Conservation (phyloP, 192 early-diverging fungal genomes). For the Paraglomus occultum region DNA sequence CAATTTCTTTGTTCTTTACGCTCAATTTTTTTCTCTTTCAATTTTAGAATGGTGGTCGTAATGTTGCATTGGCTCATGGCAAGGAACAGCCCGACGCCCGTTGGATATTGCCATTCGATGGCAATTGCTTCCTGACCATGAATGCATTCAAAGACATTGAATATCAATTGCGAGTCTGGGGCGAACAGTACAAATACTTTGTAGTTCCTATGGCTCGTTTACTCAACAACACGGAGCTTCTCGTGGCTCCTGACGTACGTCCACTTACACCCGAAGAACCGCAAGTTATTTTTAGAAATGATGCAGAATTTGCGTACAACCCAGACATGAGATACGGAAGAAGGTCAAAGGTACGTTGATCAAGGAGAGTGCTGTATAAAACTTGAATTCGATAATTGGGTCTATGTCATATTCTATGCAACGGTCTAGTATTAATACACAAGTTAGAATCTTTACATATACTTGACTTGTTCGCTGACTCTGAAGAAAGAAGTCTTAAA, state of each 20-base stretch:
- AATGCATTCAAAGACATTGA: conserved; percentile 53
- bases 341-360: conserved; percentile 50
- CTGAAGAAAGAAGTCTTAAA: too few species aligned
- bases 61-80: conserved; percentile 50
- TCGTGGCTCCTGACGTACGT: conserved; percentile 47
- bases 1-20: too few species aligned
- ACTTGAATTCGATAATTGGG: too few species aligned
- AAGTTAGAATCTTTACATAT: not conserved
- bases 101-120: conserved; percentile 63
- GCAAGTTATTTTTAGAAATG: conserved; percentile 56
- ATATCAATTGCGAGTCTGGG: conserved; percentile 40
- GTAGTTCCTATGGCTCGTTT: conserved; percentile 58
- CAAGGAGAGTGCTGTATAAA: too few species aligned
- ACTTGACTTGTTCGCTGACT: not conserved
- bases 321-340: conserved; percentile 59
- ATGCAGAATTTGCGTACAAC: conserved; percentile 52
- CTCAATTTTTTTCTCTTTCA: too few species aligned
- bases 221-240: conserved; percentile 50
- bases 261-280: conserved; percentile 59
- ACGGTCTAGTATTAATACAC: too few species aligned
- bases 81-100: conserved; percentile 42
- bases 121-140: conserved; percentile 54
- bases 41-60: conserved; percentile 57
- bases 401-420: too few species aligned
- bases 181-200: conserved; percentile 51